Evolutionary conservation across 495 filamentous ascomycete genomes (phyloP).

Genomic region (Xylaria flabelliformis): DNA sequence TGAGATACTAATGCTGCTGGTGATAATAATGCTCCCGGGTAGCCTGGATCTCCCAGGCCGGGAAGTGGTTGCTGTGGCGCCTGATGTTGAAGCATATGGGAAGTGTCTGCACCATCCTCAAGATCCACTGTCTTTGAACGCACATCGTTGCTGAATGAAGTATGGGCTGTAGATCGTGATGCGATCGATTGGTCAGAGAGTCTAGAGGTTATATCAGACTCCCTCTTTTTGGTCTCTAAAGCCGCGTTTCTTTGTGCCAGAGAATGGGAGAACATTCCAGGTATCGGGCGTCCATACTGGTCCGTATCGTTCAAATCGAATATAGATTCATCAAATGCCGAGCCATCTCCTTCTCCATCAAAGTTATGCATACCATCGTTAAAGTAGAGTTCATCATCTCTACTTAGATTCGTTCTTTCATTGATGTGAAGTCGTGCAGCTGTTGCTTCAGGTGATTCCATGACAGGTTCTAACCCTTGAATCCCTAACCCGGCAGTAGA

Average conservation of each 20-base stretch:
- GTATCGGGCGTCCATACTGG: conserved; percentile 59
- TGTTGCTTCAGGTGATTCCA: conserved; percentile 13
- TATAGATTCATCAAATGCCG: conserved; percentile 76
- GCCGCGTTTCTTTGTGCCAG: conserved; percentile 43
- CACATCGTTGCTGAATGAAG: conserved; percentile 43
- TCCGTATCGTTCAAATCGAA: conserved; percentile 73
- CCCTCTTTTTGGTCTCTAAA: conserved; percentile 41
- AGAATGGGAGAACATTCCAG: conserved; percentile 54
- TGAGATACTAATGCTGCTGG: conserved; percentile 10
- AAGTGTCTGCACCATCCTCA: conserved; percentile 25
- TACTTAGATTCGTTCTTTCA: conserved; percentile 36
- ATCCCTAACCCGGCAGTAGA: conserved; percentile 44
- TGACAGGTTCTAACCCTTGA: conserved; percentile 39
- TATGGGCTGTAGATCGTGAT: conserved; percentile 48
- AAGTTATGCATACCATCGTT: conserved; percentile 71
- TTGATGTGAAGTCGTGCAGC: conserved; percentile 26
- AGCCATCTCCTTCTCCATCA: conserved; percentile 55
- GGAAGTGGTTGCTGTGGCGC: conserved; percentile 32
- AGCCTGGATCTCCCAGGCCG: conserved; percentile 56
- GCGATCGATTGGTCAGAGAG: conserved; percentile 47
- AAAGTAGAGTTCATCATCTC: conserved; percentile 81
- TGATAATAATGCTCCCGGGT: conserved; percentile 72
- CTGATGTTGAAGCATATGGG: conserved; percentile 23
- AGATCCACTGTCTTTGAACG: conserved; percentile 27
- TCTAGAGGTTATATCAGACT: conserved; percentile 48